Base-by-base conservation (phyloP, 2,329 filamentous ascomycete genomes). In the Curvularia sp. region DNA sequence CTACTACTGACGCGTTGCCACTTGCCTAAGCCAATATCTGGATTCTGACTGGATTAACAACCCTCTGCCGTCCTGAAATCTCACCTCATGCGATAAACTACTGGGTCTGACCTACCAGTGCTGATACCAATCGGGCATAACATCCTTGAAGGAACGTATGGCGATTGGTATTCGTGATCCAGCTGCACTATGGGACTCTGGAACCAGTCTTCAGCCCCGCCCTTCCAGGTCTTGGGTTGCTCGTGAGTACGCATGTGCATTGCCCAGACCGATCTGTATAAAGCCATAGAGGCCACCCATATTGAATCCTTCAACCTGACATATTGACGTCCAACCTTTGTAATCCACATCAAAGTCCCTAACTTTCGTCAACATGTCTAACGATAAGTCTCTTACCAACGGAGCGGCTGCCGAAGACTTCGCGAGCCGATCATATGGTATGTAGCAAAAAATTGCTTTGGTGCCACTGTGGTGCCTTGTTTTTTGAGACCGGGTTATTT, bases 371-470 rank as follows among this genome's bases (percentile, higher is more conserved):
- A 58, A 20, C 18, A 72, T 73, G 69, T 64, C 70, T 55, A 57
- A 58, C 10, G 58, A 38, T 5, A 38, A 71, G 42, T 58, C 67
- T 1, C 68, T 72, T 22, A 53, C 53, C 12, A 64, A 58, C 43
- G 66, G 62, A 26, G 53, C 62, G 12, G 5, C 42, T 57, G 59
- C 59, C 10, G 58, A 72, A 39, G 62, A 69, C 1, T 69, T 72
- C 22, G 54, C 54, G 15, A 64, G 59, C 46, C 68, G 64, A 30
- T 56, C 62, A n/a, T 74, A 68, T 57, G 54, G 54, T 57, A 47
- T n/a, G 49, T 35, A 26, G 3, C 26, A 3, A 2, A 39, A 10
- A 12, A 8, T 7, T 28, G 8, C 1, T 28, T 28, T 28, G 5
- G 26, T 8, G 30, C 30, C 6, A 9, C 15, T 18, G 6, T 38